phyloP scores from a whole-genome alignment of 2,329 filamentous ascomycete species.

The Ambrosiella beaveri region DNA sequence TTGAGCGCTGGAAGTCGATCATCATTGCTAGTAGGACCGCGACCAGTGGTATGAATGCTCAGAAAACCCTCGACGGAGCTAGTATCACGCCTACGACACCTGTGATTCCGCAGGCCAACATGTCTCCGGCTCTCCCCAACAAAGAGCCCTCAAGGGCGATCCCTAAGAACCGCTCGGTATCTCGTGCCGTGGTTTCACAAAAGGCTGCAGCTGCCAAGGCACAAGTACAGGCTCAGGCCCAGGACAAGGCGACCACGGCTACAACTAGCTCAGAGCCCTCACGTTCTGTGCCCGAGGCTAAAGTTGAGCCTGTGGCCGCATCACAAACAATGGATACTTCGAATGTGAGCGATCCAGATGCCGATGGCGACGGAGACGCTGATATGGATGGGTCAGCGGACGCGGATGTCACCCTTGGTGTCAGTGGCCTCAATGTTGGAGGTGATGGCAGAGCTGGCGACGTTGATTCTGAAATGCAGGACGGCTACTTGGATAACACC shows the following conservation, averaged over 20 bases:
- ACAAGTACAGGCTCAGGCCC: neutral
- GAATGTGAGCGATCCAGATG: conserved; percentile 17
- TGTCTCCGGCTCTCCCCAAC: conserved; percentile 12
- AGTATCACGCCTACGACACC: conserved; percentile 14
- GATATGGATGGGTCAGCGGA: conserved; percentile 17
- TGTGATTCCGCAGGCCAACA: conserved; percentile 14
- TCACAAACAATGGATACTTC: conserved; percentile 23
- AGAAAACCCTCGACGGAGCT: conserved; percentile 29
- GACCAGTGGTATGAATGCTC: conserved; percentile 29
- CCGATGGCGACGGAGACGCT: conserved; percentile 24
- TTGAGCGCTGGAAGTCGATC: conserved; percentile 45
- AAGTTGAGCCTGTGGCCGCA: neutral
- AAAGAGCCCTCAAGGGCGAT: neutral
- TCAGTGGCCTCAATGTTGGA: conserved; percentile 4
- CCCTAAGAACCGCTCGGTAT: conserved; percentile 22
- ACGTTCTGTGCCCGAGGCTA: neutral
- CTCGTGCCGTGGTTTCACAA: conserved; percentile 19
- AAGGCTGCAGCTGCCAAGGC: conserved; percentile 17
- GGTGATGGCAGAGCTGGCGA: conserved; percentile 20
- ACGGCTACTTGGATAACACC: conserved; percentile 26
- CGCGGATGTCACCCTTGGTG: conserved; percentile 18
- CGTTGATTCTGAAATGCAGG: conserved; percentile 37
- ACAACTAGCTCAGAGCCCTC: neutral
- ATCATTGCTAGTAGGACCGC: conserved; percentile 33
- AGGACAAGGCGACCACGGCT: conserved; percentile 21